Evolutionary conservation across 306 rosid genomes (phyloP), one percentile per base, ranked within the genome.

Genomic region (Rubus parviflorus): DNA sequence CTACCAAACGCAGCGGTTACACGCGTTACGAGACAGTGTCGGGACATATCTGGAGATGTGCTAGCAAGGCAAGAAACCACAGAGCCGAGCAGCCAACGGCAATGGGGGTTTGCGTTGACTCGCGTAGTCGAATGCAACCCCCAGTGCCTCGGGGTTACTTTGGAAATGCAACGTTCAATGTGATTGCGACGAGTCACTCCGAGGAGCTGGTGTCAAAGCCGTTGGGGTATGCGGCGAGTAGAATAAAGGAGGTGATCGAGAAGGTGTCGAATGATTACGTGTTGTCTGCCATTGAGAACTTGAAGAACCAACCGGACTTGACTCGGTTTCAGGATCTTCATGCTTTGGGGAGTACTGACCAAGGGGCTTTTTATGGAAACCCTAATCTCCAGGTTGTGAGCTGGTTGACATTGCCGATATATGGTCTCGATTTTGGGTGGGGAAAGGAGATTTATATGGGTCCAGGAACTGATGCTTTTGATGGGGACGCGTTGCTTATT

Each of bases 351-450:
- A 78, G 76, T n/a, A n/a, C n/a, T 65, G 79, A 77, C 0, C 22
- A 73, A 8, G 85, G 85, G 2, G 57, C 82, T 9, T 87, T 90
- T 41, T 68, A 81, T 83, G 85, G 85, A 53, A 85, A 83, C 66
- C 90, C 89, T 0, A 91, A 88, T 58, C 46, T 91, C 1, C 84
- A 82, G 0, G 83, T 88, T 1, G 88, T 82, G 40, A 85, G 88
- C 64, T 91, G 91, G 97, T 68, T 91, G 68, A 81, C 88, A 0
- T 42, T 91, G 47, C 91, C 94, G 0, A 22, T 89, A 0, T 76
- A 87, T 65, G 92, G 85, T 8, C 73, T 82, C 40, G 92, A 91
- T 67, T 91, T 91, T 77, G 97, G 97, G 5, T 87, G 91, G 94
- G 91, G 92, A 2, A 88, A 84, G 43, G 89, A 87, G 37, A 43